Evolutionary conservation across 23 red algal genomes (phyloP).

Genomic region (Gracilaria domingensis): DNA sequence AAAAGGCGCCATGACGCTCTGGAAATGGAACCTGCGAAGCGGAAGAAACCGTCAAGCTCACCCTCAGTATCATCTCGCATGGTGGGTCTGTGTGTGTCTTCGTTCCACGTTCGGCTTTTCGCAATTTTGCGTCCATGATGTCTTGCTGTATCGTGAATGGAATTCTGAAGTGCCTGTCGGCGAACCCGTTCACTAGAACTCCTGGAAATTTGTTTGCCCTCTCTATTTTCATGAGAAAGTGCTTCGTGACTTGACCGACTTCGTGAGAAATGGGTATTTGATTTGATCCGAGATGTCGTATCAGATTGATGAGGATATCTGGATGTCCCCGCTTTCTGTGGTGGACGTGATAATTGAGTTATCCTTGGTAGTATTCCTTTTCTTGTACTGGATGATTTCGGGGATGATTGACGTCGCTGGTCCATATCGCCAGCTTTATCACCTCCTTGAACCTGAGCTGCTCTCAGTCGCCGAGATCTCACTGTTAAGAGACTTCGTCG

Average conservation of each 20-base stretch:
- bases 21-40: conserved; percentile 4
- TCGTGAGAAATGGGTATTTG: background rate
- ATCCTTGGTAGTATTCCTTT: background rate
- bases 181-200: conserved; percentile 31
- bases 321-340: background rate
- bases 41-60: conserved; percentile 40
- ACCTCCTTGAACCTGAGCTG: background rate
- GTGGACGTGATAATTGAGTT: background rate
- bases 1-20: background rate
- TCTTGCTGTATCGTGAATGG: background rate
- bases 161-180: background rate
- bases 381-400: background rate
- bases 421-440: background rate
- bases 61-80: background rate
- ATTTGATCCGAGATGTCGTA: background rate
- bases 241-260: background rate
- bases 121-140: too few species aligned
- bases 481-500: background rate
- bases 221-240: background rate
- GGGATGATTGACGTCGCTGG: background rate
- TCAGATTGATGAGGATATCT: background rate
- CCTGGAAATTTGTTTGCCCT: background rate
- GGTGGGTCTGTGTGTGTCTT: conserved; percentile 1
- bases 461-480: background rate
- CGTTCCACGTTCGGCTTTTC: conserved; percentile 6